Conservation (phyloP, 2,329 filamentous ascomycete genomes). For the Venturia asperata region DNA sequence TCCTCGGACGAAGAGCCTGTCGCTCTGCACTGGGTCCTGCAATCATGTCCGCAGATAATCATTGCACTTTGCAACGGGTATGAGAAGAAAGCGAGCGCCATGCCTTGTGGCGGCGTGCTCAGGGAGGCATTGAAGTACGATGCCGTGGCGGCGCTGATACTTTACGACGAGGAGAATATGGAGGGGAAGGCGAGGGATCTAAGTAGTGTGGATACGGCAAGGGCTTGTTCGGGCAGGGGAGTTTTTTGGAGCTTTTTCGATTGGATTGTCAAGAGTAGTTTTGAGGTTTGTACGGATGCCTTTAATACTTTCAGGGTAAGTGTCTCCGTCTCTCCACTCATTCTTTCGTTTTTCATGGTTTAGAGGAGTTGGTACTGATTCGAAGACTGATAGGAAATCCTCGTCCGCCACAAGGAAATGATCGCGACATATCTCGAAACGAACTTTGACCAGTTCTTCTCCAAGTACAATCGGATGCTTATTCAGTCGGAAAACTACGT, state of each 20-base stretch:
- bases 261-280: conserved; percentile 94
- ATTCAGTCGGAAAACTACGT: conserved; percentile 94
- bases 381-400: conserved; percentile 58
- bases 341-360: no score
- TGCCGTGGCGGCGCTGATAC: conserved; percentile 78
- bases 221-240: conserved; percentile 68
- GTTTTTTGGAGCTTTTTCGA: conserved; percentile 96
- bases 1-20: conserved; percentile 66
- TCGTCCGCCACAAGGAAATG: conserved; percentile 89
- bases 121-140: conserved; percentile 88
- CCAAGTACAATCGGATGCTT: conserved; percentile 77
- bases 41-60: conserved; percentile 77
- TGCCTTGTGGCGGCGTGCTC: conserved; percentile 81
- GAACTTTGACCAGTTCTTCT: conserved; percentile 92
- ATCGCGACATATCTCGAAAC: conserved; percentile 80
- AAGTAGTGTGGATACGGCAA: conserved; percentile 66
- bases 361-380: background rate
- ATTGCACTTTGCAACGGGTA: conserved; percentile 86
- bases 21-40: conserved; percentile 81
- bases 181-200: conserved; percentile 70
- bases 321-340: background rate
- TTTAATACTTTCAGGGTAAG: conserved; percentile 91
- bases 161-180: conserved; percentile 79
- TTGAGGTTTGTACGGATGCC: conserved; percentile 93
- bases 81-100: conserved; percentile 82